These are phyloP conservation scores for Aristolochia fimbriata DNA, from an alignment of 164 flowering plant genomes.

Conservation along the genomic window DNA sequence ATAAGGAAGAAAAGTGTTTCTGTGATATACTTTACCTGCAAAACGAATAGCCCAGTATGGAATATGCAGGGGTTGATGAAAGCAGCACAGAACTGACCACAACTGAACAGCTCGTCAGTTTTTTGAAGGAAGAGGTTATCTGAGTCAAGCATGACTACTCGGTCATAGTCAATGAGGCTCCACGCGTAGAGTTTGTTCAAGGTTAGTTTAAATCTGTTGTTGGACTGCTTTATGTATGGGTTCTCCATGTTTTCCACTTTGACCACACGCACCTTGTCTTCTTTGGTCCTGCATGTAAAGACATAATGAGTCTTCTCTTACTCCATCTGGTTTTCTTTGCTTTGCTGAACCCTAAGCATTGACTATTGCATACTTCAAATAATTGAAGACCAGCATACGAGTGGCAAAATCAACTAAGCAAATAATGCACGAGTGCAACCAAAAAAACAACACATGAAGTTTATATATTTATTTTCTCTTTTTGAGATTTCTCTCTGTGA, in stretches of 20 bases:
- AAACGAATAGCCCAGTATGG: slow-evolving; percentile 94
- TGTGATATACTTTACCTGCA: slow-evolving; percentile 46
- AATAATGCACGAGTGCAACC: no score
- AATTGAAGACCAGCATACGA: no score
- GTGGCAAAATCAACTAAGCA: no score
- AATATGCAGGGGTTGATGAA: slow-evolving; percentile 99
- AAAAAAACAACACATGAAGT: no score
- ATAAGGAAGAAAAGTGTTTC: no score
- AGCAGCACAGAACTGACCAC: slow-evolving; percentile 95
- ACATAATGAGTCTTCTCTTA: neutral
- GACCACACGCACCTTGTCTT: slow-evolving; percentile 88
- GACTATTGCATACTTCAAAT: no score
- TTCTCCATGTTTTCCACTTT: slow-evolving; percentile 72
- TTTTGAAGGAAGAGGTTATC: slow-evolving; percentile 83
- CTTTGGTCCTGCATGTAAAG: slow-evolving; percentile 39
- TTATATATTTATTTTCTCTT: no score
- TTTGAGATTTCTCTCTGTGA: no score
- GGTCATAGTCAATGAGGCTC: slow-evolving; percentile 67
- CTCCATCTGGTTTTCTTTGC: no score
- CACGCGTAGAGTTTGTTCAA: slow-evolving; percentile 98
- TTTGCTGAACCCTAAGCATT: no score
- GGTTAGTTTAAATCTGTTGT: slow-evolving; percentile 63
- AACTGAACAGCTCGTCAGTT: slow-evolving; percentile 86
- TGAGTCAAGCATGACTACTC: slow-evolving; percentile 94
- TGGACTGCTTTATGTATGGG: slow-evolving; percentile 45